Conservation (phyloP, 306 rosid species). For the Sphenostylis stenocarpa region DNA sequence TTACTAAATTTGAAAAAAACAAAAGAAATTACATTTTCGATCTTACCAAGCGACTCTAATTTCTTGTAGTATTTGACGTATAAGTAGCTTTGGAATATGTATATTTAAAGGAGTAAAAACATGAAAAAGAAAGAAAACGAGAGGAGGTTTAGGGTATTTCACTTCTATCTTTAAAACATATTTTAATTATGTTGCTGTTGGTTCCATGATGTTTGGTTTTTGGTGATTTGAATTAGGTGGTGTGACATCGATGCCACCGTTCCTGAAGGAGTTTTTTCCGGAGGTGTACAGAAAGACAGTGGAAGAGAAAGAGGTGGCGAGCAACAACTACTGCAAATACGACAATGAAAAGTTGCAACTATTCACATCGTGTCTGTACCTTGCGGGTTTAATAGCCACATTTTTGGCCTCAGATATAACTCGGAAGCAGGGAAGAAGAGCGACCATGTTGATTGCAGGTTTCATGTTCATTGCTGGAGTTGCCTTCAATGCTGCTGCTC, state of each 20-base stretch:
- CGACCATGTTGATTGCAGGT: slow-evolving; percentile 72
- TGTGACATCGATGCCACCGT: slow-evolving; percentile 57
- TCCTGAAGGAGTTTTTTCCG: slow-evolving; percentile 63
- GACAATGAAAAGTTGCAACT: slow-evolving; percentile 55
- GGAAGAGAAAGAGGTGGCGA: slow-evolving; percentile 16
- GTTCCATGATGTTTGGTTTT: neutral
- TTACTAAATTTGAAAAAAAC: no score
- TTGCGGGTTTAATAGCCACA: slow-evolving; percentile 56
- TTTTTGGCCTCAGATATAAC: slow-evolving; percentile 67
- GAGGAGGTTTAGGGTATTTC: neutral
- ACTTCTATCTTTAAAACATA: no score
- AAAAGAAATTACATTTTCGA: neutral
- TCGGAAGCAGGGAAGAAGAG: slow-evolving; percentile 52
- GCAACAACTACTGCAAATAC: slow-evolving; percentile 70
- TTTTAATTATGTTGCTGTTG: no score
- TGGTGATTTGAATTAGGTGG: slow-evolving; percentile 48
- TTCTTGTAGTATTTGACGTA: neutral
- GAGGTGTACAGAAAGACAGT: slow-evolving; percentile 41
- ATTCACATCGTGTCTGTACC: slow-evolving; percentile 67
- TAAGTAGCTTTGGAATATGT: neutral
- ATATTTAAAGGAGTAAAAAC: neutral
- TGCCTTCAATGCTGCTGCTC: slow-evolving; percentile 52
- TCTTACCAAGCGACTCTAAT: neutral
- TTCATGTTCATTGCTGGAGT: slow-evolving; percentile 58
- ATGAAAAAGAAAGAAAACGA: neutral